Conservation (phyloP, 2,329 filamentous ascomycete genomes). For the Hypomyces rosellus region DNA sequence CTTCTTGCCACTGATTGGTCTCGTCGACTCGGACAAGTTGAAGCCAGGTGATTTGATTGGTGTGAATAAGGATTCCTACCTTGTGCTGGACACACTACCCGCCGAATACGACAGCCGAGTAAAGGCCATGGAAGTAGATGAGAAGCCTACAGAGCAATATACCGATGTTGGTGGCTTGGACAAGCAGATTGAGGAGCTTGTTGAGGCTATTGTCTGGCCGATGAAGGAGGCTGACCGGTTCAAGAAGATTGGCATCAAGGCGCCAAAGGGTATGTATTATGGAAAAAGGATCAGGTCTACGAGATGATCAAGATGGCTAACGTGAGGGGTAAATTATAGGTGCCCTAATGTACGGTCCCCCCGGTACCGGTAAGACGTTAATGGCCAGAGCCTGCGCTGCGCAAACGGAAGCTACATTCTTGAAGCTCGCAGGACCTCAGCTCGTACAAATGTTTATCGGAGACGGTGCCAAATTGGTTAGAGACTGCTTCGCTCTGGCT, state of each 20-base stretch:
- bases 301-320: constrained; percentile 37
- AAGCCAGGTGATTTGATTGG: constrained; percentile 96
- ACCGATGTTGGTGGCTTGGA: constrained; percentile 94
- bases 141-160: constrained; percentile 99
- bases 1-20: constrained; percentile 92
- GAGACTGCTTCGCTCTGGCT: constrained; percentile 93
- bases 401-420: constrained; percentile 96
- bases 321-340: constrained; percentile 79
- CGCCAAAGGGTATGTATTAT: constrained; percentile 72
- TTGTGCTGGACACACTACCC: constrained; percentile 91
- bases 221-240: constrained; percentile 99
- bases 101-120: constrained; percentile 98
- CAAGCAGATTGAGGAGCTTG: constrained; percentile 98
- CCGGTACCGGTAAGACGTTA: constrained; percentile 84
- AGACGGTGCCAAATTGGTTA: constrained; percentile 94
- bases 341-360: constrained; percentile 95
- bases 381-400: constrained; percentile 93
- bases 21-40: constrained; percentile 90
- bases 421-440: constrained; percentile 95
- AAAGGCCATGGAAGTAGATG: constrained; percentile 99
- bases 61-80: constrained; percentile 98
- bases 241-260: constrained; percentile 99
- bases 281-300: constrained; percentile 52
- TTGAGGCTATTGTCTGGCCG: constrained; percentile 97
- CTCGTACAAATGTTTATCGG: constrained; percentile 99